Evolutionary conservation across 2,329 filamentous ascomycete genomes (phyloP), one percentile per base, ranked within the genome.

Genomic region (Venturia asperata): DNA sequence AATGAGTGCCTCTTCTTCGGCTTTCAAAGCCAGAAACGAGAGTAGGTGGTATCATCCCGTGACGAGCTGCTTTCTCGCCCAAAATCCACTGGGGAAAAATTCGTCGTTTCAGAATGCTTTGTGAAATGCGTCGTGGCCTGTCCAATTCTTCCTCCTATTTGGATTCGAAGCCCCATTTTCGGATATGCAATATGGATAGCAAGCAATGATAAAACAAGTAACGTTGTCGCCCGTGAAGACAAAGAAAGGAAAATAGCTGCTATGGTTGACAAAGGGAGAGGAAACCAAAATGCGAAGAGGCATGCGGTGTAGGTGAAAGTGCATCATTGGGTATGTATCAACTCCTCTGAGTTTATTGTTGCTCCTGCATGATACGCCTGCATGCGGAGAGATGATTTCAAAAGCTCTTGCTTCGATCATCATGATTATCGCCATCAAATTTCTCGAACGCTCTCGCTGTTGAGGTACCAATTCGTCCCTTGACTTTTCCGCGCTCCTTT

Each of bases 41-140:
- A 58, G 52, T 58, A 37, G n/a, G 52, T 58, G 52, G 52, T 58
- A 58, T 58, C 52, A 58, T 58, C 37, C 34, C 49, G 34, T 56
- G 17, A 27, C 15, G 37, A 58, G n/a, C n/a, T 27, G 3, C 6
- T 27, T 52, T 11, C 1, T 27, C 3, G 3, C 24, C 47, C 47
- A 27, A n/a, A 2, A 7, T n/a, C 47, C 47, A 1, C 6, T 27
- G 4, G 1, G 6, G 7, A 21, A 27, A 52, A 21, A n/a, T n/a
- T n/a, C n/a, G n/a, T 27, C 21, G 47, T 27, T 2, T 27, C 24
- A 27, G 21, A 2, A 27, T 52, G 47, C 47, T 52, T 52, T 52
- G 47, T 19, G n/a, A 47, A 19, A 47, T 27, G 21, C 21, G 21
- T 27, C 47, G 47, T 27, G 21, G 21, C 24, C 24, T 13, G 21